Evolutionary conservation across 495 filamentous ascomycete species (phyloP).

Genomic region (Lasiosphaeria miniovina): DNA sequence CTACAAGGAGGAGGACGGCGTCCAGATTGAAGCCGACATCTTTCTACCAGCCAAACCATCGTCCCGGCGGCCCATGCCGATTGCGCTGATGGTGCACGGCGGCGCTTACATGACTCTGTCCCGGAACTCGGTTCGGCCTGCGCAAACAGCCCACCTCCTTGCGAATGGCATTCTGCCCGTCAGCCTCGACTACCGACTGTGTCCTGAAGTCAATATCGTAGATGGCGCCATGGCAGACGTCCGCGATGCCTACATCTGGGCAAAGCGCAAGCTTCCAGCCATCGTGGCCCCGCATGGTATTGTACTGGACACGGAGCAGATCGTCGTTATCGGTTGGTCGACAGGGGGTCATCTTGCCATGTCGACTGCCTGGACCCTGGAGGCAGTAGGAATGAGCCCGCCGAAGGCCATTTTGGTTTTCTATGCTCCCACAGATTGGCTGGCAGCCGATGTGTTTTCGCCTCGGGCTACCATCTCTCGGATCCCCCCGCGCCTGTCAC

Average conservation of each 20-base stretch:
- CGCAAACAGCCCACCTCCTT: constrained; percentile 42
- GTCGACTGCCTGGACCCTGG: background rate
- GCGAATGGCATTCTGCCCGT: constrained; percentile 48
- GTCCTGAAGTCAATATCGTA: constrained; percentile 45
- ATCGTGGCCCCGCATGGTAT: background rate
- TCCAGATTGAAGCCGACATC: no score
- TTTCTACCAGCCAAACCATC: no score
- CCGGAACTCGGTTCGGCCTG: constrained; percentile 42
- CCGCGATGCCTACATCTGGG: constrained; percentile 34
- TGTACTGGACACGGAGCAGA: background rate
- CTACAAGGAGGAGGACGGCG: no score
- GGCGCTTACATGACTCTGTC: constrained; percentile 49
- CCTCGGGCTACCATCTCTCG: no score
- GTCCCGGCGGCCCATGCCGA: no score
- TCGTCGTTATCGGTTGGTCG: background rate
- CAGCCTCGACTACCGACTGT: constrained; percentile 53
- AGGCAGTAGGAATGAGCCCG: background rate
- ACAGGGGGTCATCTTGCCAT: background rate
- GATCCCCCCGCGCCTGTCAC: no score
- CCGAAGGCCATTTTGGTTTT: background rate
- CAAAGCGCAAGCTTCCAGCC: background rate
- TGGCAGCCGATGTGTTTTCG: no score
- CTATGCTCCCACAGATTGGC: background rate
- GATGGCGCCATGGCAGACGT: constrained; percentile 53
- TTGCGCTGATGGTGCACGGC: constrained; percentile 29